These are phyloP conservation scores for Boletus insuetus DNA, from an alignment of 768 basidiomycete genomes.

Conservation along the genomic window DNA sequence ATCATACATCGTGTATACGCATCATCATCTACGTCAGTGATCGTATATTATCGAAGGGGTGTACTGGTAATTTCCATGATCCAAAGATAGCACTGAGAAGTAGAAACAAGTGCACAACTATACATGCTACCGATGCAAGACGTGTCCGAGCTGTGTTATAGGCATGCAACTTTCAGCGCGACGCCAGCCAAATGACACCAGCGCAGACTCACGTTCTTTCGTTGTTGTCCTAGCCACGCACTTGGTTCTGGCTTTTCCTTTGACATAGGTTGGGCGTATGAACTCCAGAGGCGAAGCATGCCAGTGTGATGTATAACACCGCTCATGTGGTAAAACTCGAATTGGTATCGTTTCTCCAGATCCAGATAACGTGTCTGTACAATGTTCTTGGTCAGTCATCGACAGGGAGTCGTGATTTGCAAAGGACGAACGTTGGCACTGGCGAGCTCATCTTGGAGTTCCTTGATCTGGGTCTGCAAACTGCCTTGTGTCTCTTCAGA, in stretches of 20 bases:
- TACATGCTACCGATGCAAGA: slow-evolving; percentile 25
- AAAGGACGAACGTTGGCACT: slow-evolving; percentile 47
- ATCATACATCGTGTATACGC: no score
- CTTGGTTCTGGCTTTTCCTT: slow-evolving; percentile 47
- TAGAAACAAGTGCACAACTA: not conserved
- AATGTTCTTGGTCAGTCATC: not conserved
- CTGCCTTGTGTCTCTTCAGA: slow-evolving; percentile 74
- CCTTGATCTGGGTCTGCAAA: slow-evolving; percentile 61
- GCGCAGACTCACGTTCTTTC: slow-evolving; percentile 40
- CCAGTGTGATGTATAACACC: slow-evolving; percentile 70
- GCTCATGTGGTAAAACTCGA: slow-evolving; percentile 82
- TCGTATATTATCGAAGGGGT: slow-evolving; percentile 8
- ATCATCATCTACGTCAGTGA: not conserved
- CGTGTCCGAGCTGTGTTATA: slow-evolving; percentile 28
- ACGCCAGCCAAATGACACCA: not conserved
- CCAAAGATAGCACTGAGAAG: slow-evolving; percentile 1
- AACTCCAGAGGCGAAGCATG: slow-evolving; percentile 59
- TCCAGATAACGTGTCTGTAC: slow-evolving; percentile 51
- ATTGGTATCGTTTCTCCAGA: slow-evolving; percentile 56
- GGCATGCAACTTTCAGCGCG: not conserved
- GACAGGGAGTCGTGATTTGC: not conserved
- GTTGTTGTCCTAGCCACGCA: slow-evolving; percentile 71
- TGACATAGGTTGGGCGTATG: slow-evolving; percentile 50
- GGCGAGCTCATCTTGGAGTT: slow-evolving; percentile 61
- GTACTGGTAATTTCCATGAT: slow-evolving; percentile 13